These are phyloP conservation scores for Botrytis deweyae DNA, from an alignment of 2,329 filamentous ascomycete genomes.

Conservation along the genomic window DNA sequence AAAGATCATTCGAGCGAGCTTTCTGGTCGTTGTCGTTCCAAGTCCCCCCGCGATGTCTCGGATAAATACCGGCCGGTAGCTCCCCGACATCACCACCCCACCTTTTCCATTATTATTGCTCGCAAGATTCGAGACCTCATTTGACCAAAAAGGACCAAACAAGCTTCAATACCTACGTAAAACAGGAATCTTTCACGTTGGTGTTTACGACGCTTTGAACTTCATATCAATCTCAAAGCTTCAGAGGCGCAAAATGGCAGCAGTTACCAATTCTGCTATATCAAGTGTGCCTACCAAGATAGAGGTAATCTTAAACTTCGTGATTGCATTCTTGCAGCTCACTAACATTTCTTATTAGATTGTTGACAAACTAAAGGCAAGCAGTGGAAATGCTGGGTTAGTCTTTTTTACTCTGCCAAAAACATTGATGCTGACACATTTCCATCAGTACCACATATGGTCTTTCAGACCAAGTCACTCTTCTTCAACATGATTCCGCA, in stretches of 20 bases:
- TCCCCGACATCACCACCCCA: neutral
- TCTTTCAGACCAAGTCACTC: slow-evolving; percentile 36
- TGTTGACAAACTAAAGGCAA: slow-evolving; percentile 14
- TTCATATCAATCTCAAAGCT: neutral
- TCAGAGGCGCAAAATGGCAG: slow-evolving; percentile 17
- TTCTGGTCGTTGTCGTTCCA: slow-evolving; percentile 1
- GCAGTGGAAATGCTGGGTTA: slow-evolving; percentile 2
- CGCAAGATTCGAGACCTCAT: neutral
- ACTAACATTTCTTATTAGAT: slow-evolving; percentile 4
- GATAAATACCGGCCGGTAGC: neutral
- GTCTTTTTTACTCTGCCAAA: neutral
- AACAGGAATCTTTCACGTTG: neutral
- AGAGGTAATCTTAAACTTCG: slow-evolving; percentile 3
- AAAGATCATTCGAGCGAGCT: neutral
- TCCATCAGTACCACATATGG: slow-evolving; percentile 26
- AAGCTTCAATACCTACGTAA: neutral
- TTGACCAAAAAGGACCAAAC: neutral
- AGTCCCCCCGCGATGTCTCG: neutral
- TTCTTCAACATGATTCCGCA: slow-evolving; percentile 43
- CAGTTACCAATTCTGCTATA: slow-evolving; percentile 22
- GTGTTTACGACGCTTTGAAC: neutral
- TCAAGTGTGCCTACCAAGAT: slow-evolving; percentile 14
- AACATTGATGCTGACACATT: slow-evolving; percentile 20
- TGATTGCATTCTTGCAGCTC: neutral
- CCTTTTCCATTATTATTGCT: neutral